Base-by-base conservation (phyloP, 2,329 filamentous ascomycete species). In the Apiospora koreana region DNA sequence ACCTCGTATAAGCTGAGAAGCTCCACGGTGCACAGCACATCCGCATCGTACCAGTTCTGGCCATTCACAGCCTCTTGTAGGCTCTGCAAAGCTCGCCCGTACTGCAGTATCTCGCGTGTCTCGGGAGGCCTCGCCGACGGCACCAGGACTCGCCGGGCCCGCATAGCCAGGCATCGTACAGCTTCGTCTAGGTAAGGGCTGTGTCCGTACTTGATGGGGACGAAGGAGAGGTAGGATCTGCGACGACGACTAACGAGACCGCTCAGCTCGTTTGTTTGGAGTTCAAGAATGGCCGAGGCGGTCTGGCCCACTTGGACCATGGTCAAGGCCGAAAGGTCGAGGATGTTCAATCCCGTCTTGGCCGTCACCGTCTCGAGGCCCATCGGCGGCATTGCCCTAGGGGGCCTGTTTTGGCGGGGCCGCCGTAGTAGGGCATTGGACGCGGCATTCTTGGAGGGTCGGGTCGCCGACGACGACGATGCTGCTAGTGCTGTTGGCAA, bases 1-100 rank as follows among this genome's bases (percentile, higher is more conserved):
- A 73, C 71, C 72, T 72, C 72, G 45, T 65, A 74, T 48, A 74
- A 46, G 43, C 69, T 72, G 42, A 74, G 54, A 25, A 74, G 64
- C 41, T 73, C 70, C 8, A 73, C 69, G 23, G 72, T 68, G 18
- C 70, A 69, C n/a, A 74, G 64, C 38, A 72, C 70, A 28, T 71
- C 67, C n/a, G 72, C 43, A 16, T 66, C 65, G 45, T 45, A 10
- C 65, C 65, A 68, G 38, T 58, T 42, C 18, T 43, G 54, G 35
- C 69, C 45, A 31, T 71, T 58, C n/a, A 71, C 68, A 3, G 70
- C 70, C 2, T 66, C 35, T 25, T 71, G 70, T 21, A 71, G 58
- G 38, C 70, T 69, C 12, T 62, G 65, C 25, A 71, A 38, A 10
- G 70, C 70, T 35, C 62, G 48, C 2, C 70, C 65, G 66, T 71